Conservation (phyloP, 495 filamentous ascomycete genomes). For the Trichoderma parareesei region DNA sequence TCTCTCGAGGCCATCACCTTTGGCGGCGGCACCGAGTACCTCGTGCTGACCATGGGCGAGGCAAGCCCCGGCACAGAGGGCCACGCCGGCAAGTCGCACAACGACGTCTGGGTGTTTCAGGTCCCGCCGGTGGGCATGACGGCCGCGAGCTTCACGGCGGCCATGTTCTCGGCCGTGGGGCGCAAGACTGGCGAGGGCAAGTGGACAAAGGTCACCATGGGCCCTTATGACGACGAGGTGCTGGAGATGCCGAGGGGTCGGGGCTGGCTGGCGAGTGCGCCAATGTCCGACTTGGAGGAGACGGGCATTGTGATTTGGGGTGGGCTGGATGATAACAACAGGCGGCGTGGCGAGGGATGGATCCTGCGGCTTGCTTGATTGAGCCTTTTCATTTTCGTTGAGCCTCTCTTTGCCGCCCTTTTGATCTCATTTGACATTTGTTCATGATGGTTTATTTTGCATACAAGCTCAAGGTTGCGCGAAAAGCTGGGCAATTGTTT, state of each 20-base stretch:
- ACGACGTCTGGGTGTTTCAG: conserved; percentile 70
- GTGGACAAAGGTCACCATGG: conserved; percentile 40
- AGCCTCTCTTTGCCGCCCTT: neutral
- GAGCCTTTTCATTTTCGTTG: neutral
- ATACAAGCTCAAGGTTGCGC: too few relatives aligned
- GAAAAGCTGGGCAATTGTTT: too few relatives aligned
- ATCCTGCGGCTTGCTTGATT: conserved; percentile 38
- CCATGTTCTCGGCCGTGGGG: conserved; percentile 44
- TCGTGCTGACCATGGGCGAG: conserved; percentile 66
- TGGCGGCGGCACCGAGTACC: conserved; percentile 44
- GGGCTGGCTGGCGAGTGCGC: conserved; percentile 40
- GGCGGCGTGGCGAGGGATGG: conserved; percentile 46
- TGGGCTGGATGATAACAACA: conserved; percentile 36
- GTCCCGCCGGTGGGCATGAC: conserved; percentile 43
- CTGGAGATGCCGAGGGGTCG: conserved; percentile 33
- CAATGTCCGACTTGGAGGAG: conserved; percentile 41
- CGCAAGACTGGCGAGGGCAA: conserved; percentile 41
- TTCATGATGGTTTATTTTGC: too few relatives aligned
- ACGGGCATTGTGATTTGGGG: conserved; percentile 46
- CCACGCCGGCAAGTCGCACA: conserved; percentile 60
- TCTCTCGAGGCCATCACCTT: conserved; percentile 40
- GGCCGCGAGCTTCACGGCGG: conserved; percentile 44
- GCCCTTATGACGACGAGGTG: conserved; percentile 37
- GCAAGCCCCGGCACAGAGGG: conserved; percentile 50
- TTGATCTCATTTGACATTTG: too few relatives aligned